Conservation (phyloP, 75 land plant genomes). For the Isoetes taiwanensis region DNA sequence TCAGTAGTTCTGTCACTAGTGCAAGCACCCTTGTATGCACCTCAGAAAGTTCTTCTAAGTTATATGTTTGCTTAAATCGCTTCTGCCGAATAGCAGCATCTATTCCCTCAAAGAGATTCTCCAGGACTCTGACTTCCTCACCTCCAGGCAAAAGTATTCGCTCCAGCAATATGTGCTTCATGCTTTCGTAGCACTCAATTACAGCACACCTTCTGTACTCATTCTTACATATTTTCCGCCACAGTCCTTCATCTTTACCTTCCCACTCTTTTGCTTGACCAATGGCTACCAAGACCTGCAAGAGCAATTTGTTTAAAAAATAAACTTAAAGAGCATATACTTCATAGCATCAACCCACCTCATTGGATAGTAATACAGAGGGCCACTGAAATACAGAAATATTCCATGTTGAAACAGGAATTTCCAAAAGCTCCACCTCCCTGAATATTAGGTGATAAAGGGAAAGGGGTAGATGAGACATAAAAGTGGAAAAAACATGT, state of each 20-base stretch:
- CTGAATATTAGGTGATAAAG: neutral
- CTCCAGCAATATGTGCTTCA: slow-evolving; percentile 42
- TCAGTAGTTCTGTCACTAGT: slow-evolving; percentile 26
- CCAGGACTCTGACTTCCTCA: slow-evolving; percentile 39
- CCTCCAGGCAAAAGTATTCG: slow-evolving; percentile 33
- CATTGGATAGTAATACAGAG: slow-evolving; percentile 62
- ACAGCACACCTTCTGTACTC: slow-evolving; percentile 85
- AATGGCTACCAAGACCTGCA: slow-evolving; percentile 53
- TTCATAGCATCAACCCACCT: slow-evolving; percentile 9
- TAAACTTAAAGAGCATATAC: neutral
- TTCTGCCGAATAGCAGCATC: slow-evolving; percentile 27
- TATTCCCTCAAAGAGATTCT: slow-evolving; percentile 36
- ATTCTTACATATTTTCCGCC: slow-evolving; percentile 59
- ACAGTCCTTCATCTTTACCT: slow-evolving; percentile 38
- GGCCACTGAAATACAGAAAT: slow-evolving; percentile 81
- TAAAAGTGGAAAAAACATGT: too few relatives aligned
- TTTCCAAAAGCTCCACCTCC: slow-evolving; percentile 72
- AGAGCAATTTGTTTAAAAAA: neutral
- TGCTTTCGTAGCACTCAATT: slow-evolving; percentile 69
- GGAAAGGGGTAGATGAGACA: neutral
- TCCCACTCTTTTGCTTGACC: slow-evolving; percentile 47
- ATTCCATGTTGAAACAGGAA: slow-evolving; percentile 65
- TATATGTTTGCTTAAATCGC: slow-evolving; percentile 37
- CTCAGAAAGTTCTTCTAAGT: slow-evolving; percentile 31
- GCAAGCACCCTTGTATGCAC: slow-evolving; percentile 39